Evolutionary conservation across 495 filamentous ascomycete species (phyloP).

Genomic region (Zalerion maritima): DNA sequence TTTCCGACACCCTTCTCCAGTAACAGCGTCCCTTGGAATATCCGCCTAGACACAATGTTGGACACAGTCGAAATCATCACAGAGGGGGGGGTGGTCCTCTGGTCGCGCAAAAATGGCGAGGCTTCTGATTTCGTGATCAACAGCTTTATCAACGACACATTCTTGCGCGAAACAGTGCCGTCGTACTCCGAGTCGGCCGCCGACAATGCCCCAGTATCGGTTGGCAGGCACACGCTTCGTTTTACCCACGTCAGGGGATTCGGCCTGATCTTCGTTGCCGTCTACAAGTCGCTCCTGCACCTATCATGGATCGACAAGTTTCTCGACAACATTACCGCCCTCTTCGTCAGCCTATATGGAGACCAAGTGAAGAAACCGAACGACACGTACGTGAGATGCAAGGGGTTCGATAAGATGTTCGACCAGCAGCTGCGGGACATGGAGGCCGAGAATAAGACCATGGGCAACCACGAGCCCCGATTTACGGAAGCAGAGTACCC

Average conservation of each 20-base stretch:
- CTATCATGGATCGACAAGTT: conserved; percentile 96
- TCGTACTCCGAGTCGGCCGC: conserved; percentile 41
- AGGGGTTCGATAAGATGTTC: conserved; percentile 82
- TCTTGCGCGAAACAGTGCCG: conserved; percentile 79
- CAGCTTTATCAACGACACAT: conserved; percentile 86
- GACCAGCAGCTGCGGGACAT: conserved; percentile 81
- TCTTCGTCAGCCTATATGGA: conserved; percentile 80
- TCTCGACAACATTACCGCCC: conserved; percentile 77
- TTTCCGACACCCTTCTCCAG: too few relatives aligned
- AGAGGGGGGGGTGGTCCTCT: conserved; percentile 90
- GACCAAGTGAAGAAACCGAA: conserved; percentile 73
- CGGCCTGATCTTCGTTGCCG: conserved; percentile 90
- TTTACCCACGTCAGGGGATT: conserved; percentile 88
- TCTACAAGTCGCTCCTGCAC: conserved; percentile 89
- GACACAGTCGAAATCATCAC: conserved; percentile 93
- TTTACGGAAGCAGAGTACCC: conserved; percentile 20
- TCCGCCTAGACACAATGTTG: conserved; percentile 53
- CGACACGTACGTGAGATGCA: conserved; percentile 56
- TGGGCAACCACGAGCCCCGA: conserved; percentile 16
- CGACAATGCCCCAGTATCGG: conserved; percentile 60
- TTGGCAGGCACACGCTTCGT: conserved; percentile 88
- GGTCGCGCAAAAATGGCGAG: conserved; percentile 76
- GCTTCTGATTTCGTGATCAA: conserved; percentile 76
- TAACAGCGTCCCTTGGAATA: too few relatives aligned
- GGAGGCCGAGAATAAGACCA: conserved; percentile 33